Percentiles rank a stretch among this genome's conserved stretches.
Conservation (phyloP, 1,139 yeast genomes). For the Yamadazyma trypodendri region DNA sequence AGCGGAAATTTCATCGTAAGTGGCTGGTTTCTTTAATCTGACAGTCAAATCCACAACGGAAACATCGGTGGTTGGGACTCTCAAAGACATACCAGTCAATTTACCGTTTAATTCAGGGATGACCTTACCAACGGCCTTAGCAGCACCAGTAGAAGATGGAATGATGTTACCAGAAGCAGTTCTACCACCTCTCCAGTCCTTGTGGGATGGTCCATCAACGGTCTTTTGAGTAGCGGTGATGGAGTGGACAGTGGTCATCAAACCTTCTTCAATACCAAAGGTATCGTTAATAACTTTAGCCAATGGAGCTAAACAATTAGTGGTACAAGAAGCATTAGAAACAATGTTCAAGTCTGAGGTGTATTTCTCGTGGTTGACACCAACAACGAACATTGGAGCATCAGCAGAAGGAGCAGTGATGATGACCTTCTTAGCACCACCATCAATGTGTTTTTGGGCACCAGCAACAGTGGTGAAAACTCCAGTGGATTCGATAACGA, state of each 20-base stretch:
- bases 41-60: slow-evolving; percentile 55
- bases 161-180: slow-evolving; percentile 88
- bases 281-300: slow-evolving; percentile 80
- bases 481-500: slow-evolving; percentile 86
- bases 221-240: slow-evolving; percentile 90
- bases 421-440: slow-evolving; percentile 88
- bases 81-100: slow-evolving; percentile 85
- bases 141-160: slow-evolving; percentile 91
- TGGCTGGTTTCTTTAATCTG: slow-evolving; percentile 65
- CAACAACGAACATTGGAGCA: slow-evolving; percentile 87
- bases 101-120: slow-evolving; percentile 85
- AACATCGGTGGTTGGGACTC: slow-evolving; percentile 86
- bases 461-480: slow-evolving; percentile 78
- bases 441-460: slow-evolving; percentile 77
- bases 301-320: slow-evolving; percentile 87
- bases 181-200: slow-evolving; percentile 96
- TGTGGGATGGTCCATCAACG: slow-evolving; percentile 89
- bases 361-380: slow-evolving; percentile 77
- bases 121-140: slow-evolving; percentile 90
- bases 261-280: slow-evolving; percentile 82
- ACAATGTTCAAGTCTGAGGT: slow-evolving; percentile 67
- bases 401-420: slow-evolving; percentile 87
- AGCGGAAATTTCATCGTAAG: slow-evolving; percentile 73
- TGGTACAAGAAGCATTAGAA: slow-evolving; percentile 88
- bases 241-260: slow-evolving; percentile 90